Evolutionary conservation across 352 stramenopile genomes (phyloP).

Genomic region (Globisporangium abappressorium): DNA sequence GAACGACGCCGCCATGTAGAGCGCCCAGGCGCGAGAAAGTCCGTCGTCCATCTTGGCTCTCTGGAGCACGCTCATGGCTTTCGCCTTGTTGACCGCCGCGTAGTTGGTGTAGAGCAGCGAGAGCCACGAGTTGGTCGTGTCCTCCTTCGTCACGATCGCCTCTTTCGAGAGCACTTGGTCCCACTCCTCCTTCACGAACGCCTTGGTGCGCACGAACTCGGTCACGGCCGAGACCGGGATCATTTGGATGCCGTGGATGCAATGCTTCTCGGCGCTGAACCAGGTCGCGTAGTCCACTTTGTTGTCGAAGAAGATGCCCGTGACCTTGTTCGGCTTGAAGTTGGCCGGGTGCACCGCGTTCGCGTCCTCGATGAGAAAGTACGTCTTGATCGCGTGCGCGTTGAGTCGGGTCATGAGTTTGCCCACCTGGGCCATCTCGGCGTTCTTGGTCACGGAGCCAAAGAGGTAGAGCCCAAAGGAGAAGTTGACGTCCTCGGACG

Average conservation of each 20-base stretch:
- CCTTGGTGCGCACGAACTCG: slow-evolving; percentile 49
- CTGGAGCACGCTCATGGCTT: slow-evolving; percentile 50
- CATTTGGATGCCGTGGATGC: slow-evolving; percentile 85
- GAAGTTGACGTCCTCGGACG: slow-evolving; percentile 70
- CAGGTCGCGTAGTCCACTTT: slow-evolving; percentile 80
- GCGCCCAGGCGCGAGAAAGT: slow-evolving; percentile 61
- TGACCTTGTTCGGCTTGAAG: slow-evolving; percentile 47
- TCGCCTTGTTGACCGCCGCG: slow-evolving; percentile 43
- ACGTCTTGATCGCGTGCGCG: slow-evolving; percentile 52
- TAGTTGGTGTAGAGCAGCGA: slow-evolving; percentile 78
- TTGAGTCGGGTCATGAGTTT: slow-evolving; percentile 58
- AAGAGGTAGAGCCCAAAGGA: slow-evolving; percentile 52
- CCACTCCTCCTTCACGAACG: slow-evolving; percentile 66
- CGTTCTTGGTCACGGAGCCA: neutral
- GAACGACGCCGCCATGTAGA: slow-evolving; percentile 65
- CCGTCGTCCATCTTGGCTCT: slow-evolving; percentile 67
- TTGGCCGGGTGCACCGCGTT: slow-evolving; percentile 50
- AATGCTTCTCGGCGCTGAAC: slow-evolving; percentile 61
- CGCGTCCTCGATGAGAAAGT: slow-evolving; percentile 61
- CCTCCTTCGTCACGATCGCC: slow-evolving; percentile 36
- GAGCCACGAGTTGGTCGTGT: slow-evolving; percentile 64
- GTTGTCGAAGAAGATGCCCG: slow-evolving; percentile 79
- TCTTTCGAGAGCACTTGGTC: slow-evolving; percentile 43
- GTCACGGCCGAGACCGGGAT: slow-evolving; percentile 58
- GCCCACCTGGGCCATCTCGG: slow-evolving; percentile 24